These are phyloP conservation scores for Phycomyces blakesleeanus DNA, from an alignment of 192 early-diverging fungal genomes.

Conservation along the genomic window DNA sequence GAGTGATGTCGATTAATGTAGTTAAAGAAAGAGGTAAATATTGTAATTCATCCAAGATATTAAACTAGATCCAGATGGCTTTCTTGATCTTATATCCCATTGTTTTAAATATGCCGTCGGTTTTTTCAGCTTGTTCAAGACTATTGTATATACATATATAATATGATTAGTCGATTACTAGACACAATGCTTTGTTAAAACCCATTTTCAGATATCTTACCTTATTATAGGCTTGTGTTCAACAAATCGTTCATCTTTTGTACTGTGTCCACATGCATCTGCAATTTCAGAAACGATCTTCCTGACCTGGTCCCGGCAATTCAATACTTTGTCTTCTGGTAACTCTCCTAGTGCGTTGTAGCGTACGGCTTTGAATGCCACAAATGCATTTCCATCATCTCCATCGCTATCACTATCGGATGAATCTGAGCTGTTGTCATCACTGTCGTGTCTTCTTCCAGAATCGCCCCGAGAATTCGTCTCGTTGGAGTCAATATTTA, in stretches of 20 bases:
- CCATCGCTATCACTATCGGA: conserved; percentile 6
- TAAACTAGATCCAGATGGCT: conserved; percentile 36
- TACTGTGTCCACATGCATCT: conserved; percentile 22
- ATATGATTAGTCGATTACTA: too few relatives aligned
- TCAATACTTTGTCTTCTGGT: conserved; percentile 19
- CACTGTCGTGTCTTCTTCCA: background rate
- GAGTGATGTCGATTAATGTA: too few relatives aligned
- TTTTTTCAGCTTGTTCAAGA: conserved; percentile 38
- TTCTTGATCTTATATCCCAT: conserved; percentile 39
- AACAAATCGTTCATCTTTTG: conserved; percentile 22
- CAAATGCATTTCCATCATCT: conserved; percentile 9
- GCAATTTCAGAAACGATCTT: conserved; percentile 34
- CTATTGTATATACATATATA: too few relatives aligned
- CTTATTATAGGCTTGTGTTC: conserved; percentile 36
- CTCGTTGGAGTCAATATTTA: conserved; percentile 17
- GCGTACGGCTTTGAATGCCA: conserved; percentile 40
- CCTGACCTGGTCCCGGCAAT: conserved; percentile 27
- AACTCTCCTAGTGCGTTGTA: conserved; percentile 40
- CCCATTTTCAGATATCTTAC: too few relatives aligned
- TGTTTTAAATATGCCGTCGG: conserved; percentile 35
- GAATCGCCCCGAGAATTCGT: background rate
- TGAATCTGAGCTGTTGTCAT: background rate
- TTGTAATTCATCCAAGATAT: too few relatives aligned
- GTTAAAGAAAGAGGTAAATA: too few relatives aligned
- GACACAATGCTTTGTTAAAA: too few relatives aligned